Evolutionary conservation across 2,329 filamentous ascomycete species (phyloP).

Genomic region (Bipolaris victoriae): DNA sequence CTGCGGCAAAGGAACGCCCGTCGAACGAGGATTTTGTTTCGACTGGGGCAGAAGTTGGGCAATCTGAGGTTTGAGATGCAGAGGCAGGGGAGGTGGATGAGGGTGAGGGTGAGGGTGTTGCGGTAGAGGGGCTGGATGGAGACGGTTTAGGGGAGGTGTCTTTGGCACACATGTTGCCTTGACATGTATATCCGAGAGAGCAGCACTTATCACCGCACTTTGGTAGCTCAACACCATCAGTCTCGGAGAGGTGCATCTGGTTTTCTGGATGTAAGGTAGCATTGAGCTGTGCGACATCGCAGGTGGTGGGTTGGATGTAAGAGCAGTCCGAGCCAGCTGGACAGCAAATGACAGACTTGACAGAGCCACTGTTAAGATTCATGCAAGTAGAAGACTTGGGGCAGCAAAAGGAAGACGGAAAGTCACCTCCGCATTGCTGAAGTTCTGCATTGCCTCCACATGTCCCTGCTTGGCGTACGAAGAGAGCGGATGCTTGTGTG

Average conservation of each 20-base stretch:
- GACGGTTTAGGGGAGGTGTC: constrained; percentile 48
- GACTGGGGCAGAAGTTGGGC: constrained; percentile 23
- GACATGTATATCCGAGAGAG: constrained; percentile 73
- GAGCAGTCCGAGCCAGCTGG: constrained; percentile 64
- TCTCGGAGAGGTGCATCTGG: constrained; percentile 69
- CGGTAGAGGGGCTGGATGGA: constrained; percentile 25
- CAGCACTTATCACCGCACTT: constrained; percentile 69
- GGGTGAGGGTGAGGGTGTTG: constrained; percentile 36
- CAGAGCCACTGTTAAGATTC: constrained; percentile 62
- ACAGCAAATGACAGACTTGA: constrained; percentile 74
- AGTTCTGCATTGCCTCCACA: constrained; percentile 60
- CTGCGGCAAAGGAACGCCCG: constrained; percentile 47
- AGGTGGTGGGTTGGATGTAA: constrained; percentile 68
- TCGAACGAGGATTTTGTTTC: constrained; percentile 34
- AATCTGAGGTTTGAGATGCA: constrained; percentile 40
- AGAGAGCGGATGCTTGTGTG: constrained; percentile 37
- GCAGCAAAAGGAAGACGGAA: constrained; percentile 74
- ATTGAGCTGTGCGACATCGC: constrained; percentile 68
- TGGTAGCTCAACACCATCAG: constrained; percentile 59
- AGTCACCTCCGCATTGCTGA: constrained; percentile 59
- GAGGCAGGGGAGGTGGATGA: constrained; percentile 39
- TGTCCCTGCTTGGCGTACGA: constrained; percentile 44
- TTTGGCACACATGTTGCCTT: constrained; percentile 57
- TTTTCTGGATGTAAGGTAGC: constrained; percentile 62
- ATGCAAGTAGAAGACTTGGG: constrained; percentile 61